Evolutionary conservation across 352 stramenopile species (phyloP).

Genomic region (Pseudoperonospora humuli): DNA sequence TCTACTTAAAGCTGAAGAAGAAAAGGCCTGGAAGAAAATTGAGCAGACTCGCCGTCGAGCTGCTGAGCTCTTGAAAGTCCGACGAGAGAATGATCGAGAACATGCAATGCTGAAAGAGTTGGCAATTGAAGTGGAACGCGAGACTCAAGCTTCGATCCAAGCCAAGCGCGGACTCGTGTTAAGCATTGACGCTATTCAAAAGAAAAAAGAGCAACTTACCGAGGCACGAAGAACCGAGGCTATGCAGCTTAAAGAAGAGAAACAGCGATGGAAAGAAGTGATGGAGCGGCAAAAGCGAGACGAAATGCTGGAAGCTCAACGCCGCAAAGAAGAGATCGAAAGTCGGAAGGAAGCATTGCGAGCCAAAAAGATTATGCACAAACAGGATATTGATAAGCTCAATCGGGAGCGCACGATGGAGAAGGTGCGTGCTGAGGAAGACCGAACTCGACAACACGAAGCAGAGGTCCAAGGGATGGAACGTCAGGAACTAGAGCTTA

Average conservation of each 20-base stretch:
- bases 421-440: constrained; percentile 58
- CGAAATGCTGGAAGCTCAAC: constrained; percentile 59
- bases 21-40: too few relatives aligned
- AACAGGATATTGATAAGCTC: constrained; percentile 67
- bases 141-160: too few relatives aligned
- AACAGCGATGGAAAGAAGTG: constrained; percentile 70
- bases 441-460: constrained; percentile 49
- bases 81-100: too few relatives aligned
- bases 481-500: constrained; percentile 69
- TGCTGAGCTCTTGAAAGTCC: too few relatives aligned
- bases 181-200: too few relatives aligned
- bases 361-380: constrained; percentile 55
- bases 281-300: constrained; percentile 60
- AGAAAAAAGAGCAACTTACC: constrained; percentile 67
- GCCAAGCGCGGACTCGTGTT: too few relatives aligned
- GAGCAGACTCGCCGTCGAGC: too few relatives aligned
- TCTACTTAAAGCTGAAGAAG: too few relatives aligned
- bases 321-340: constrained; percentile 60
- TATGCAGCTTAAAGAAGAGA: too few relatives aligned
- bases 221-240: too few relatives aligned
- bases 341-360: constrained; percentile 60
- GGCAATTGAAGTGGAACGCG: too few relatives aligned
- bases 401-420: constrained; percentile 53
- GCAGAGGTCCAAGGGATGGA: constrained; percentile 78
- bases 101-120: constrained; percentile 56